These are phyloP conservation scores for Micractinium conductrix DNA, from an alignment of 139 green algal species.

Conservation along the genomic window DNA sequence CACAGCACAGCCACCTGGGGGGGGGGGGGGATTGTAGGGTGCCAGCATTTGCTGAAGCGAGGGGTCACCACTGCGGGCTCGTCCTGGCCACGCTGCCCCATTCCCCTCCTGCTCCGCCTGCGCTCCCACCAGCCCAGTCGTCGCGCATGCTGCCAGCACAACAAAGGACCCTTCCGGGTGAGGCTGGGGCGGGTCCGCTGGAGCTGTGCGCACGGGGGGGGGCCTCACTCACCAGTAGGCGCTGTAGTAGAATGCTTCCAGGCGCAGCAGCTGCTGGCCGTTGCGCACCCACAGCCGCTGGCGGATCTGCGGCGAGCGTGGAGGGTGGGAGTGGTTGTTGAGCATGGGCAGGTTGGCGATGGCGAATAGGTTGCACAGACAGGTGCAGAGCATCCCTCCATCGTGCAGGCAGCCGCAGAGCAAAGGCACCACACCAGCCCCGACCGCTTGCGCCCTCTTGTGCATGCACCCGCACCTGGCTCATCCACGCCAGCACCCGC, in stretches of 20 bases:
- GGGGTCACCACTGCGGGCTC: no score
- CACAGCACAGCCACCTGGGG: constrained; percentile 33
- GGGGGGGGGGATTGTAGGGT: no score
- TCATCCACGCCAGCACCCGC: constrained; percentile 33
- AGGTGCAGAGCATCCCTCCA: background rate
- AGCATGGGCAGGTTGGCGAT: background rate
- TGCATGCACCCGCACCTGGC: constrained; percentile 14
- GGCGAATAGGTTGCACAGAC: background rate
- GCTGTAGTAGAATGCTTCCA: constrained; percentile 40
- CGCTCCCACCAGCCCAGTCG: background rate
- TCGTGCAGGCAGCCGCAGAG: no score
- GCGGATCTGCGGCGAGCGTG: no score
- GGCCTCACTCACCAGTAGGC: constrained; percentile 38
- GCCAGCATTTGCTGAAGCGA: no score
- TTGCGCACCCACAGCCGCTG: constrained; percentile 54
- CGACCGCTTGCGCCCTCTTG: background rate
- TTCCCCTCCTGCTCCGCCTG: background rate
- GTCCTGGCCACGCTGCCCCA: background rate
- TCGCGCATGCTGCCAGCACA: no score
- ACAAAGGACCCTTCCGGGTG: no score
- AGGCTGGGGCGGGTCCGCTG: no score
- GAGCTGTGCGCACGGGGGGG: no score
- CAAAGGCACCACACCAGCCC: background rate
- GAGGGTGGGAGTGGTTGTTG: background rate
- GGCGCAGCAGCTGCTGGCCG: constrained; percentile 40